Conservation (phyloP, 805 yeast species). For the Hanseniaspora pseudoguilliermondii region DNA sequence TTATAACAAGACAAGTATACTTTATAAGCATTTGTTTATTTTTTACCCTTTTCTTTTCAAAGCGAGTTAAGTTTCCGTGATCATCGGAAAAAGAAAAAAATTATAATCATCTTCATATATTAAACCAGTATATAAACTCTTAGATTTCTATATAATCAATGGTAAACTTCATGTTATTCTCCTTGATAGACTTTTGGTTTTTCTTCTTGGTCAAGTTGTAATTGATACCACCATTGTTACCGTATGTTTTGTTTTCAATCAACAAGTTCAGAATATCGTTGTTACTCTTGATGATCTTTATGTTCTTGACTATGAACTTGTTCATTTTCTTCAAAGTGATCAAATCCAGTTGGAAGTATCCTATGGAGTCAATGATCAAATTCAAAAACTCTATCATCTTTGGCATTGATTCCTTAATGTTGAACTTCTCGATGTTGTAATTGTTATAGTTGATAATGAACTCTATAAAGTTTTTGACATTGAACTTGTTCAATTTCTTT, state of each 20-base stretch:
- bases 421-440: conserved; percentile 17
- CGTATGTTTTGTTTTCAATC: conserved; percentile 13
- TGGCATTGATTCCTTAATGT: conserved; percentile 15
- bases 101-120: too few relatives aligned
- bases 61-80: too few relatives aligned
- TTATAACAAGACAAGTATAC: not conserved
- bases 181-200: conserved; percentile 2
- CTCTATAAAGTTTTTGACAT: conserved; percentile 26
- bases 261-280: conserved; percentile 8
- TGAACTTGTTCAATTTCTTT: conserved; percentile 25
- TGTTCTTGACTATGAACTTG: conserved; percentile 12
- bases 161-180: conserved; percentile 8
- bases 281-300: conserved; percentile 12
- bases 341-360: conserved; percentile 24
- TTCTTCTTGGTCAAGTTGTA: conserved; percentile 12
- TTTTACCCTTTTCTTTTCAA: too few relatives aligned
- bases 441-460: conserved; percentile 18
- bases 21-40: too few relatives aligned
- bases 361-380: conserved; percentile 26
- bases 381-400: conserved; percentile 25
- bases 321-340: conserved; percentile 8
- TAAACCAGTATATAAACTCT: too few relatives aligned
- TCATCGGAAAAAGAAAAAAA: not conserved
- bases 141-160: conserved; percentile 7
- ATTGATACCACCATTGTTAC: conserved; percentile 12